Evolutionary conservation across 2,329 filamentous ascomycete species (phyloP).

Genomic region (Pestalotiopsis fici): DNA sequence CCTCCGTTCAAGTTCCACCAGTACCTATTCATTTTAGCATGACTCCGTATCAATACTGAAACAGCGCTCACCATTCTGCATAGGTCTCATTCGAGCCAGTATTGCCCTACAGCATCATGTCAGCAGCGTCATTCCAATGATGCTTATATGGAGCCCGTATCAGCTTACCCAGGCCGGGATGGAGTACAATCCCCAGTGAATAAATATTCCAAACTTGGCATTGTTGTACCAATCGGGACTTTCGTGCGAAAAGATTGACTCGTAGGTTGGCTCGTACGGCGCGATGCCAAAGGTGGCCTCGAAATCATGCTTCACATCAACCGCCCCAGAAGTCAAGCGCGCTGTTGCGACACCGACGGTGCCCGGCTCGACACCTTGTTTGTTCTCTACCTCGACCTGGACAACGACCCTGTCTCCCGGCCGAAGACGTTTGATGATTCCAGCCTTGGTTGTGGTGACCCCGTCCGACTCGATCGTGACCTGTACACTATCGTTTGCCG

Average conservation of each 20-base stretch:
- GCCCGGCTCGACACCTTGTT: slow-evolving; percentile 17
- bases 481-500: slow-evolving; percentile 28
- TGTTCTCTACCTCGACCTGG: slow-evolving; percentile 32
- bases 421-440: slow-evolving; percentile 38
- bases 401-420: slow-evolving; percentile 44
- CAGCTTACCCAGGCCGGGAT: slow-evolving; percentile 50
- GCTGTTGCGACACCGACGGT: slow-evolving; percentile 16
- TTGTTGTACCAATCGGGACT: slow-evolving; percentile 36
- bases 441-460: slow-evolving; percentile 44
- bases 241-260: slow-evolving; percentile 33
- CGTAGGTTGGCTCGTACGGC: slow-evolving; percentile 32
- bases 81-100: slow-evolving; percentile 39
- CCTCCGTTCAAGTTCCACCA: slow-evolving; percentile 30
- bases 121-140: background rate
- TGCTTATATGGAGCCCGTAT: background rate
- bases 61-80: slow-evolving; percentile 42
- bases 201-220: slow-evolving; percentile 61
- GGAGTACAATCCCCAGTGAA: slow-evolving; percentile 59
- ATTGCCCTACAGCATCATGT: slow-evolving; percentile 33
- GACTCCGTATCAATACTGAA: background rate
- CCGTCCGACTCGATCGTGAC: slow-evolving; percentile 29
- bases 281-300: slow-evolving; percentile 34
- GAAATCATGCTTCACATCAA: slow-evolving; percentile 28
- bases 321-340: slow-evolving; percentile 1
- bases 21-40: background rate